Base-by-base conservation (phyloP, 495 filamentous ascomycete genomes). In the Pyrenopolyporus hunteri region DNA sequence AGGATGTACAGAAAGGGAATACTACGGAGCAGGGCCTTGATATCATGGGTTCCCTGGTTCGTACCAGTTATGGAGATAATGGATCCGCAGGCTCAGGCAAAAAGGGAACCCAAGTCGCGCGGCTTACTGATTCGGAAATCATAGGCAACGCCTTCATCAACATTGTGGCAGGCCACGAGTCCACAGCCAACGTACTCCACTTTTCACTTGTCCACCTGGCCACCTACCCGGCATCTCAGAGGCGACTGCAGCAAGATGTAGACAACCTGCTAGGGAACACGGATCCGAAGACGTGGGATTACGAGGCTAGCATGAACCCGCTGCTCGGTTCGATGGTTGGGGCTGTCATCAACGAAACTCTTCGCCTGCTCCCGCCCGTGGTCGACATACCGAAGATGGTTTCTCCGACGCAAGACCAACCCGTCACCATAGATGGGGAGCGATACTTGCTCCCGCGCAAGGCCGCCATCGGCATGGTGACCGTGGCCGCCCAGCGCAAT, bases 111-210 rank as follows among this genome's bases (percentile, higher is more conserved):
- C 43, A 47, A 29, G 49, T 55, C 45, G 63, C 66, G n/a, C 49
- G 74, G 23, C 64, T 87, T 8, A 71, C 70, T 3, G 80, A 86
- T 59, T 72, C 74, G 11, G 87, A 90, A 40, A 85, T 91, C 59
- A 76, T 88, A 19, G 86, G 85, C 25, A 89, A 91, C 64, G 82
- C 86, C 8, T 91, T 89, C 70, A 82, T 90, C 63, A 85, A 89
- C 69, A 82, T 85, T 33, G 74, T 90, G 10, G 87, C 88, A 1
- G 88, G 88, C 16, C 88, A 91, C 69, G 88, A 90, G 67, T 88
- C 88, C 0, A 84, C 86, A 3, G 87, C 87, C 40, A 89, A 89
- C 70, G 78, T 79, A 1, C 71, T 88, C 7, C 85, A 89, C 66
- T 89, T 85, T 65, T 73, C 81, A 10, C 70, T 90, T 1, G 40